These are phyloP conservation scores for Xylaria polymorpha DNA, from an alignment of 2,329 filamentous ascomycete species.

Conservation along the genomic window DNA sequence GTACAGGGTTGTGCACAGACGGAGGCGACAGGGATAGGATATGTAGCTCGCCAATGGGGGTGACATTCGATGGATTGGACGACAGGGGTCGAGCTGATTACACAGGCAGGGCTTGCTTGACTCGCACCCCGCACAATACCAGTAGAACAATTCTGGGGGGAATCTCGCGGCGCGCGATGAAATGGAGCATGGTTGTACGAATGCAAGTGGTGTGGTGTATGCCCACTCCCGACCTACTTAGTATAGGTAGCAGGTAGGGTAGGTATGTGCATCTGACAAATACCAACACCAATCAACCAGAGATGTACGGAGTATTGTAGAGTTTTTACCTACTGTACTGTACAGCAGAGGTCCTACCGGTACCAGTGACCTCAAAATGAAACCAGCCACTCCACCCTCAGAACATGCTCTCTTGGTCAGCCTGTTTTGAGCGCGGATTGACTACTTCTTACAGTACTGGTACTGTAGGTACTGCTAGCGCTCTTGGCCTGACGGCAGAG, in stretches of 20 bases:
- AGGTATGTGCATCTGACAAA: slow-evolving; percentile 7
- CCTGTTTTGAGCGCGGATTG: no score
- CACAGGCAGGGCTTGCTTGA: background rate
- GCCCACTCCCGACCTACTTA: background rate
- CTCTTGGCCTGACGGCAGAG: no score
- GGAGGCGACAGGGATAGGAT: slow-evolving; percentile 10
- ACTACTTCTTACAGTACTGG: no score
- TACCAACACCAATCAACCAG: slow-evolving; percentile 1
- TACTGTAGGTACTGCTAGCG: no score
- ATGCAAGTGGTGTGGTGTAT: slow-evolving; percentile 4
- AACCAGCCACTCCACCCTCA: no score
- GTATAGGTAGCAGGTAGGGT: no score
- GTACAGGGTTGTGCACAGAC: slow-evolving; percentile 23
- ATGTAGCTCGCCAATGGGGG: slow-evolving; percentile 18
- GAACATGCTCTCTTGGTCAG: no score
- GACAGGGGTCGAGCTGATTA: background rate
- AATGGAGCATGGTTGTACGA: no score
- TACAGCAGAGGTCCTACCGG: no score
- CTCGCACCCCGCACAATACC: slow-evolving; percentile 4
- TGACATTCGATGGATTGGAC: slow-evolving; percentile 23
- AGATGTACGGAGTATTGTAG: no score
- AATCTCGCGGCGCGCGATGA: background rate
- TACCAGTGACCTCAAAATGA: no score
- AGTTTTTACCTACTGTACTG: no score
- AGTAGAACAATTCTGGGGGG: background rate